Base-by-base conservation (phyloP, 2,329 filamentous ascomycete genomes). In the Leptographium flavum region DNA sequence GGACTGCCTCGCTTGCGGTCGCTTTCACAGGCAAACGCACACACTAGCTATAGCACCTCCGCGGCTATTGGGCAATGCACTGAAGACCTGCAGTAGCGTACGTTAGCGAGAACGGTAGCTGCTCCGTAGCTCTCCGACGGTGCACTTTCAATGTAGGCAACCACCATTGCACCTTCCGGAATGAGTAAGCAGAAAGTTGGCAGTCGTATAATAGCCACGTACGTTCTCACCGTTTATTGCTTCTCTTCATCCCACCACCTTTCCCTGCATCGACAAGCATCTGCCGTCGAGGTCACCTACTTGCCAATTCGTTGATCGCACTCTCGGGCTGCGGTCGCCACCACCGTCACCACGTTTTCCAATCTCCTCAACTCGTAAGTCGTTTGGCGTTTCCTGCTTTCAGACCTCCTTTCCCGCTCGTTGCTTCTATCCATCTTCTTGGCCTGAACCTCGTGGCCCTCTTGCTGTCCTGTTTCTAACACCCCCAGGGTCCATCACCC, bases 361-460 rank as follows among this genome's bases (percentile, higher is more conserved):
- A 95, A 94, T 71, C 83, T 93, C 59, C 82, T 95, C 57, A 92
- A 92, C 78, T 94, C 87, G 88, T 94, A 76, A 65, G 87, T 62
- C 17, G 5, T 38, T 17, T 11, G 19, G 11, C 17, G 17, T 27
- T 17, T 27, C 5, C 7, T 15, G 2, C 5, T 21, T 28, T 27
- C 19, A 13, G 13, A 22, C 46, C 30, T 28, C 44, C 21, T n/a
- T n/a, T n/a, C n/a, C n/a, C n/a, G n/a, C n/a, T n/a, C n/a, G n/a
- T n/a, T n/a, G n/a, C n/a, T n/a, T n/a, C n/a, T n/a, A n/a, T n/a
- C n/a, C n/a, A n/a, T n/a, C n/a, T n/a, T n/a, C n/a, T n/a, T n/a
- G n/a, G n/a, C n/a, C n/a, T n/a, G n/a, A n/a, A n/a, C n/a, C n/a
- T n/a, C n/a, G n/a, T n/a, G n/a, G n/a, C n/a, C n/a, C 39, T 47